phyloP scores from a whole-genome alignment of 2,329 filamentous ascomycete genomes.

The Venturia carpophila region DNA sequence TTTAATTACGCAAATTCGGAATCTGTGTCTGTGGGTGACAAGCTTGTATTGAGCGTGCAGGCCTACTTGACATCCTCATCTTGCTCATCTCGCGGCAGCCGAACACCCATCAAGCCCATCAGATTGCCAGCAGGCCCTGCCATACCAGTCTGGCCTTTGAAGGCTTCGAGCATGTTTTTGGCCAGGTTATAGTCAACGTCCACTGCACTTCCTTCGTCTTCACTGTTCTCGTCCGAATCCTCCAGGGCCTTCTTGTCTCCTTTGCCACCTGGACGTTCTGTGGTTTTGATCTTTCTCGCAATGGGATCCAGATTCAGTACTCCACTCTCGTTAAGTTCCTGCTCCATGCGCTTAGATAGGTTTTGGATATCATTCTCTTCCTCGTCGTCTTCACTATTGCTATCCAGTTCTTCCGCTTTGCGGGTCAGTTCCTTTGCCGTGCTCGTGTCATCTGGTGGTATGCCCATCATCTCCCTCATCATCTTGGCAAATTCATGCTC shows the following conservation, averaged over 20 bases:
- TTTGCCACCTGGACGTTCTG: background rate
- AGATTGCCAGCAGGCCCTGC: conserved; percentile 83
- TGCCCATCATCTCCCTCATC: conserved; percentile 89
- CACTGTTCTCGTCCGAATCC: conserved; percentile 8
- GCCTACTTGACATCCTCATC: conserved; percentile 31
- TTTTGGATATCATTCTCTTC: conserved; percentile 57
- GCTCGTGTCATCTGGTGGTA: conserved; percentile 32
- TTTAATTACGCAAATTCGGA: too few species aligned
- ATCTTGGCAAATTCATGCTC: conserved; percentile 77
- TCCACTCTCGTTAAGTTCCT: conserved; percentile 61
- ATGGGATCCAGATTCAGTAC: conserved; percentile 46
- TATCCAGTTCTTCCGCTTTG: conserved; percentile 28
- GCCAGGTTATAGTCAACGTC: conserved; percentile 80
- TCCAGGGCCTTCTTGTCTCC: conserved; percentile 12
- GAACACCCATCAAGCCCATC: conserved; percentile 75
- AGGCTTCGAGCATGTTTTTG: conserved; percentile 83
- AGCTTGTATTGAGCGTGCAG: background rate
- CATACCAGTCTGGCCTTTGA: conserved; percentile 81
- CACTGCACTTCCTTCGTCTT: conserved; percentile 48
- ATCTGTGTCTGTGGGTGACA: too few species aligned
- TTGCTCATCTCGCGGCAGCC: conserved; percentile 70
- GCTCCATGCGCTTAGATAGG: conserved; percentile 62
- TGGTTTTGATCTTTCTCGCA: conserved; percentile 18
- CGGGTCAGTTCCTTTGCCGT: conserved; percentile 15
- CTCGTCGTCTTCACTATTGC: conserved; percentile 29